Conservation (phyloP, 2,329 filamentous ascomycete species). For the Ceratocystis harringtonii region DNA sequence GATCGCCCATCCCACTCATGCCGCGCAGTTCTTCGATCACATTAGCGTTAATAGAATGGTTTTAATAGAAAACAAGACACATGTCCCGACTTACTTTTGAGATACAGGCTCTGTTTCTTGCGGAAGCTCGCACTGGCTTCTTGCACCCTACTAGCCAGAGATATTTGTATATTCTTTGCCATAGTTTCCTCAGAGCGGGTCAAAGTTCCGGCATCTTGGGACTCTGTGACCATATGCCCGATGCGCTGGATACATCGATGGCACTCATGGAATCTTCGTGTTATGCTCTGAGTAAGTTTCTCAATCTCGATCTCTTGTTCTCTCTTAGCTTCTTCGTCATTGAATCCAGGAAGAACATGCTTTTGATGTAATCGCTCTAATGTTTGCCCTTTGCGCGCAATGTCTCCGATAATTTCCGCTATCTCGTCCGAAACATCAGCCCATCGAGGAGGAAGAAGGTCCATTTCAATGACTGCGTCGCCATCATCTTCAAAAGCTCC, state of each 20-base stretch:
- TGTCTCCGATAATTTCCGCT: constrained; percentile 61
- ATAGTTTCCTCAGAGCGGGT: constrained; percentile 81
- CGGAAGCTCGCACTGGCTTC: constrained; percentile 83
- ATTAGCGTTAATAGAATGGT: neutral
- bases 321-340: constrained; percentile 80
- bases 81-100: constrained; percentile 56
- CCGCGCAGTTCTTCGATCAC: constrained; percentile 50
- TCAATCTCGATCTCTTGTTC: constrained; percentile 86
- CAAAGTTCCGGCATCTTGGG: constrained; percentile 55
- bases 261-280: constrained; percentile 74
- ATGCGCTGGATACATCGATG: constrained; percentile 79
- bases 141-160: constrained; percentile 72
- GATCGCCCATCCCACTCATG: constrained; percentile 44
- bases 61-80: neutral
- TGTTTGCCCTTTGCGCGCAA: constrained; percentile 67
- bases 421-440: constrained; percentile 91
- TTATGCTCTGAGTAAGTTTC: constrained; percentile 76
- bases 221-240: constrained; percentile 72
- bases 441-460: constrained; percentile 87
- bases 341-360: constrained; percentile 89
- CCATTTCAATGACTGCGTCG: constrained; percentile 96
- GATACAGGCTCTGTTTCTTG: constrained; percentile 92
- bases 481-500: constrained; percentile 71
- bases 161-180: constrained; percentile 91
- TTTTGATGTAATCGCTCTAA: constrained; percentile 93